Evolutionary conservation across 495 filamentous ascomycete genomes (phyloP).

Genomic region (Lasiosphaeria miniovina): DNA sequence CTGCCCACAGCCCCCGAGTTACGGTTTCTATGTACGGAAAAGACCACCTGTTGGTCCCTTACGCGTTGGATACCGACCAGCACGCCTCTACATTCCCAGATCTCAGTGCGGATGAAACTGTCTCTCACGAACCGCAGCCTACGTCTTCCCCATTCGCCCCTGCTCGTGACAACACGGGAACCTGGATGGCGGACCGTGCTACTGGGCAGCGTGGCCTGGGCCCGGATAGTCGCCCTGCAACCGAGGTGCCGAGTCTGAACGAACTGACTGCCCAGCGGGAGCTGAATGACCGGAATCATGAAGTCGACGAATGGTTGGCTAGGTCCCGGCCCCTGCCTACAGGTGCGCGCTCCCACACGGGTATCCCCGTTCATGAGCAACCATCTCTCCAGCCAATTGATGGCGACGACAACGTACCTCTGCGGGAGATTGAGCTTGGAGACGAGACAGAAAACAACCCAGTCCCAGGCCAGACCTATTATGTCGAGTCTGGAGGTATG

Average conservation of each 20-base stretch:
- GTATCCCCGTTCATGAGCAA: background rate
- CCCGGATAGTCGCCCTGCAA: conserved; percentile 36
- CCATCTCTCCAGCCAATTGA: conserved; percentile 13
- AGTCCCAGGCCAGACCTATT: conserved; percentile 45
- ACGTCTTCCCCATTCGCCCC: conserved; percentile 9
- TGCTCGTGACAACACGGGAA: conserved; percentile 35
- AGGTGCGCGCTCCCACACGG: background rate
- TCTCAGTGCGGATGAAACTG: conserved; percentile 10
- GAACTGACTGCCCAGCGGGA: conserved; percentile 35
- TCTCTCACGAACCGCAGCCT: conserved; percentile 7
- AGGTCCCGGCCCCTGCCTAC: conserved; percentile 13
- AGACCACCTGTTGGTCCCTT: conserved; percentile 29
- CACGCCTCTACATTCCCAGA: conserved; percentile 6
- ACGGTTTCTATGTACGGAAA: conserved; percentile 49
- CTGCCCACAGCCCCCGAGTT: conserved; percentile 45
- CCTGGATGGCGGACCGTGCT: conserved; percentile 34
- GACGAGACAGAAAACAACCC: conserved; percentile 27
- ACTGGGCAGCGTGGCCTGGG: conserved; percentile 43
- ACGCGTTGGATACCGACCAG: conserved; percentile 27
- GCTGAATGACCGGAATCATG: conserved; percentile 36
- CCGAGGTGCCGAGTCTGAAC: conserved; percentile 41
- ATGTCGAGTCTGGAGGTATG: conserved; percentile 37
- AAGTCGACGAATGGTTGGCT: conserved; percentile 42
- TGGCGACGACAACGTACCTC: conserved; percentile 35
- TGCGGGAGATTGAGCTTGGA: conserved; percentile 36